phyloP scores from a whole-genome alignment of 1,139 yeast genomes.

The Sugiyamaella novakii region DNA sequence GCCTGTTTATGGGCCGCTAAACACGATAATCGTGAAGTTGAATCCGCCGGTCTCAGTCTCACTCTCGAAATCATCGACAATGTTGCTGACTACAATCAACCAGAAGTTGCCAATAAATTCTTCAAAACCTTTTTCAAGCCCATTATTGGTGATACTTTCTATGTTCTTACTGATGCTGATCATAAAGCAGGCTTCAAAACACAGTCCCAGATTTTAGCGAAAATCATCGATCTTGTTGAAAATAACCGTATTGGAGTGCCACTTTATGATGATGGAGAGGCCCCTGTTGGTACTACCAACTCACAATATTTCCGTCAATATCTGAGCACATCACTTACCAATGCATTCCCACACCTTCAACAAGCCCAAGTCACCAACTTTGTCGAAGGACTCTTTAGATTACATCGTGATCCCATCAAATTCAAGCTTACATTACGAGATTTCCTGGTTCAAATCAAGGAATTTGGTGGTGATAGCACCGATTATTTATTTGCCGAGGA shows the following conservation, averaged over 20 bases:
- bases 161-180: constrained; percentile 93
- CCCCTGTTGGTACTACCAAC: constrained; percentile 83
- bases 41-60: constrained; percentile 81
- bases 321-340: constrained; percentile 75
- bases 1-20: constrained; percentile 98
- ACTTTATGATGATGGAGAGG: constrained; percentile 64
- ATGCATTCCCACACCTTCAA: constrained; percentile 90
- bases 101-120: constrained; percentile 76
- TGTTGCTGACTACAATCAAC: constrained; percentile 75
- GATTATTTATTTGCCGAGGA: constrained; percentile 96
- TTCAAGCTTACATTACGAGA: constrained; percentile 90
- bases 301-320: constrained; percentile 77
- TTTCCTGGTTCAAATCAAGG: constrained; percentile 93
- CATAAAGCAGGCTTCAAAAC: constrained; percentile 94
- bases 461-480: constrained; percentile 90
- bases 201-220: constrained; percentile 83
- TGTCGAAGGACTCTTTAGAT: constrained; percentile 67
- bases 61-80: constrained; percentile 81
- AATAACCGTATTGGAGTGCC: constrained; percentile 74
- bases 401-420: constrained; percentile 71
- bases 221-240: constrained; percentile 81
- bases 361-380: constrained; percentile 80
- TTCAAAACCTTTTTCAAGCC: constrained; percentile 88
- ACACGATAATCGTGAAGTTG: constrained; percentile 95
- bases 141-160: constrained; percentile 87